Percentiles rank a stretch among this genome's conserved stretches.
Conservation (phyloP, 2,329 filamentous ascomycete species). For the Colletotrichum sansevieriae region DNA sequence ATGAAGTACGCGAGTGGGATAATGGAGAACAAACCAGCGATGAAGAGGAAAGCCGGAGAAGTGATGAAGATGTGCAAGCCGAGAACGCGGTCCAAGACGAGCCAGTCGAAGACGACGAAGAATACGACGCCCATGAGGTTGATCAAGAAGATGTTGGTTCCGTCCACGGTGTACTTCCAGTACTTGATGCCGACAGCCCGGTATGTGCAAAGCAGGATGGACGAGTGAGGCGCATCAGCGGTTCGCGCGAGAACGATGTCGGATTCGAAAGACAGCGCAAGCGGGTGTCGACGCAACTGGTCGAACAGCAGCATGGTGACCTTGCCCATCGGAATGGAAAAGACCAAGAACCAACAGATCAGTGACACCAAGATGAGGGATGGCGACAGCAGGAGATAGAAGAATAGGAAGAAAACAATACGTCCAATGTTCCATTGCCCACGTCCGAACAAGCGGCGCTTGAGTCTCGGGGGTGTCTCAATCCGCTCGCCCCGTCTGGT, state of each 20-base stretch:
- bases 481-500: constrained; percentile 64
- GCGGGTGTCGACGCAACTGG: constrained; percentile 90
- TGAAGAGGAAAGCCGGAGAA: constrained; percentile 87
- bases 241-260: constrained; percentile 81
- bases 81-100: constrained; percentile 77
- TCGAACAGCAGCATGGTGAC: constrained; percentile 90
- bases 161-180: constrained; percentile 99
- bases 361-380: constrained; percentile 86
- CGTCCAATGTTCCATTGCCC: constrained; percentile 96
- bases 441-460: constrained; percentile 91
- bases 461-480: constrained; percentile 62
- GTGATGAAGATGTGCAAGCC: constrained; percentile 81
- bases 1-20: constrained; percentile 99
- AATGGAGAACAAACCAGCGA: constrained; percentile 87
- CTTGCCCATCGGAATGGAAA: constrained; percentile 98
- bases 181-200: constrained; percentile 94
- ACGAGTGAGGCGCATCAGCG: constrained; percentile 79
- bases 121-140: constrained; percentile 94
- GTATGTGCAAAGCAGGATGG: constrained; percentile 96
- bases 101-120: constrained; percentile 95
- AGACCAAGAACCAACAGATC: constrained; percentile 96
- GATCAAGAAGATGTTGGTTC: constrained; percentile 98
- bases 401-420: constrained; percentile 95
- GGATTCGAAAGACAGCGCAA: constrained; percentile 93
- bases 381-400: constrained; percentile 92